Evolutionary conservation across 192 early-diverging fungal species (phyloP).

Genomic region (Funneliformis geosporum): DNA sequence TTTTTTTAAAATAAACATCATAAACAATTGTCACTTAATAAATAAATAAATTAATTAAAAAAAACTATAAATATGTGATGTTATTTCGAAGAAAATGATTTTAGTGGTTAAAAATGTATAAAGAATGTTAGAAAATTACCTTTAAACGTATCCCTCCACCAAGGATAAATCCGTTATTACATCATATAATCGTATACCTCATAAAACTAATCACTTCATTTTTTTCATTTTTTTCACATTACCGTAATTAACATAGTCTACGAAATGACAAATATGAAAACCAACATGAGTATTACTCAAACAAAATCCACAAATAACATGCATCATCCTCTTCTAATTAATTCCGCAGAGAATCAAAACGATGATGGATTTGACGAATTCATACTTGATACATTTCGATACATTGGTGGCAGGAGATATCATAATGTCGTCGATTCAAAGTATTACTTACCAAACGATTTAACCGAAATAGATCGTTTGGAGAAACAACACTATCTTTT

Average conservation of each 20-base stretch:
- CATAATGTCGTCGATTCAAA: conserved; percentile 40
- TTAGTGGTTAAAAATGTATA: no score
- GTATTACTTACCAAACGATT: conserved; percentile 53
- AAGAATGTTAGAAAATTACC: no score
- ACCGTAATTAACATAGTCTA: not conserved
- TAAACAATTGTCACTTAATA: no score
- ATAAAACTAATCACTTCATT: no score
- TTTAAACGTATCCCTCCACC: no score
- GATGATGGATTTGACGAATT: not conserved
- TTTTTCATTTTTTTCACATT: no score
- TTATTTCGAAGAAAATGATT: no score
- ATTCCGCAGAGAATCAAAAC: not conserved
- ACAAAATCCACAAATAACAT: not conserved
- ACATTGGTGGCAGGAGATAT: conserved; percentile 38
- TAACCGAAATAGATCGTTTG: conserved; percentile 45
- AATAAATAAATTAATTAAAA: no score
- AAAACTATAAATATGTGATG: no score
- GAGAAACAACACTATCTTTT: conserved; percentile 10
- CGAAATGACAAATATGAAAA: not conserved
- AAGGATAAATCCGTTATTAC: no score
- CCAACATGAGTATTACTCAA: not conserved
- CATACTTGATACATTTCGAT: conserved; percentile 16
- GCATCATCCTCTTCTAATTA: not conserved
- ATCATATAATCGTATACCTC: no score
- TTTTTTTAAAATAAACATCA: no score